Evolutionary conservation across 1,139 yeast species (phyloP).

Genomic region (Suhomyces panamericanus): DNA sequence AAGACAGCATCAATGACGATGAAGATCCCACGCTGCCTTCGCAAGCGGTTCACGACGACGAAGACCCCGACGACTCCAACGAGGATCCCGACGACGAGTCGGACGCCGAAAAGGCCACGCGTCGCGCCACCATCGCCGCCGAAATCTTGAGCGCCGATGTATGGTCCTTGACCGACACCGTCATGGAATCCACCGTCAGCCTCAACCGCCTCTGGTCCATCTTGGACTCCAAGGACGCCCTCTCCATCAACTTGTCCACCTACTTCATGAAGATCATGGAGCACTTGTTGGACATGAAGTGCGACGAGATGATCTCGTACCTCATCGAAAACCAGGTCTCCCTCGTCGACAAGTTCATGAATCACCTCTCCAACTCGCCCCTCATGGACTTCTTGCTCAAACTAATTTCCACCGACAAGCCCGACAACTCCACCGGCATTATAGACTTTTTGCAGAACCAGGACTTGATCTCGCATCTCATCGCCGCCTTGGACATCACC

Average conservation of each 20-base stretch:
- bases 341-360: constrained; percentile 68
- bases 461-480: constrained; percentile 56
- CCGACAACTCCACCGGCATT: constrained; percentile 75
- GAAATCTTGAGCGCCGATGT: constrained; percentile 91
- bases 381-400: constrained; percentile 80
- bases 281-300: constrained; percentile 86
- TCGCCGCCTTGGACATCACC: constrained; percentile 52
- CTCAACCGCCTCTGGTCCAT: constrained; percentile 77
- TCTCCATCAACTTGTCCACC: constrained; percentile 77
- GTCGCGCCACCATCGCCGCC: constrained; percentile 85
- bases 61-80: constrained; percentile 22
- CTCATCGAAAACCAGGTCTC: constrained; percentile 61
- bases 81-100: constrained; percentile 27
- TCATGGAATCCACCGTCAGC: constrained; percentile 71
- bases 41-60: constrained; percentile 21
- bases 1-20: no score
- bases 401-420: constrained; percentile 76
- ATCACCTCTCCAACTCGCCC: constrained; percentile 82
- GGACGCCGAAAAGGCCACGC: constrained; percentile 54
- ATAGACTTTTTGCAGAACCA: constrained; percentile 70
- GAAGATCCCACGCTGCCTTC: not conserved
- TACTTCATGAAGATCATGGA: constrained; percentile 95
- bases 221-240: constrained; percentile 55
- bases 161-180: constrained; percentile 91
- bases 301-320: constrained; percentile 75